phyloP scores from a whole-genome alignment of 441 rosid genomes.

The Geranium incanum region DNA sequence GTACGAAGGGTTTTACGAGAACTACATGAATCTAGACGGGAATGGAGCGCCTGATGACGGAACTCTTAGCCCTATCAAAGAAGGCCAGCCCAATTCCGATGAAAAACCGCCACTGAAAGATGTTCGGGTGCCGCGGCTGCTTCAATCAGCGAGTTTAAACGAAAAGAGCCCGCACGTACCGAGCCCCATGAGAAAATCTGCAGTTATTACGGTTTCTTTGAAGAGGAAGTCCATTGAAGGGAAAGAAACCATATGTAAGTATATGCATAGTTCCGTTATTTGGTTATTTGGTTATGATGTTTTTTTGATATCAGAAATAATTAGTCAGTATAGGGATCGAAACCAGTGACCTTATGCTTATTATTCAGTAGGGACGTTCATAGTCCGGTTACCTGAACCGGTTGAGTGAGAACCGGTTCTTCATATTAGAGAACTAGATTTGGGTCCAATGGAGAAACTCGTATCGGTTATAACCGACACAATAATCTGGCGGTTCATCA shows the following conservation, averaged over 20 bases:
- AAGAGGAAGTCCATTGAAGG: slow-evolving; percentile 56
- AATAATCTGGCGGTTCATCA: too few relatives aligned
- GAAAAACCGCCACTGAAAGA: slow-evolving; percentile 39
- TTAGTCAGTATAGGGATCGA: too few relatives aligned
- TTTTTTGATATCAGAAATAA: neutral
- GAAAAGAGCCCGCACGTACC: slow-evolving; percentile 3
- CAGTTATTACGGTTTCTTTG: slow-evolving; percentile 55
- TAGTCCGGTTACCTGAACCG: too few relatives aligned
- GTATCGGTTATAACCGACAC: too few relatives aligned
- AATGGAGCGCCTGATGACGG: neutral
- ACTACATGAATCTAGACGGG: slow-evolving; percentile 48
- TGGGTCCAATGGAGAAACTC: too few relatives aligned
- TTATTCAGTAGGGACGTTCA: too few relatives aligned
- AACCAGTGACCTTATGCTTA: too few relatives aligned
- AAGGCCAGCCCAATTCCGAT: slow-evolving; percentile 29
- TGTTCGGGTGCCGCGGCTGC: slow-evolving; percentile 7
- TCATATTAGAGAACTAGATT: too few relatives aligned
- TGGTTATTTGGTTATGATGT: neutral
- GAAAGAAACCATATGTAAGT: slow-evolving; percentile 42
- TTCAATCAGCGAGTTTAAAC: slow-evolving; percentile 2
- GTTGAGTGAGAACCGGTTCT: too few relatives aligned
- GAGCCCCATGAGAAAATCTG: slow-evolving; percentile 25
- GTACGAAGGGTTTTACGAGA: slow-evolving; percentile 53
- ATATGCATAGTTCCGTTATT: neutral
- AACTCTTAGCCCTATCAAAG: neutral